Conservation (phyloP, 2,329 filamentous ascomycete species). For the Colletotrichum magnum region DNA sequence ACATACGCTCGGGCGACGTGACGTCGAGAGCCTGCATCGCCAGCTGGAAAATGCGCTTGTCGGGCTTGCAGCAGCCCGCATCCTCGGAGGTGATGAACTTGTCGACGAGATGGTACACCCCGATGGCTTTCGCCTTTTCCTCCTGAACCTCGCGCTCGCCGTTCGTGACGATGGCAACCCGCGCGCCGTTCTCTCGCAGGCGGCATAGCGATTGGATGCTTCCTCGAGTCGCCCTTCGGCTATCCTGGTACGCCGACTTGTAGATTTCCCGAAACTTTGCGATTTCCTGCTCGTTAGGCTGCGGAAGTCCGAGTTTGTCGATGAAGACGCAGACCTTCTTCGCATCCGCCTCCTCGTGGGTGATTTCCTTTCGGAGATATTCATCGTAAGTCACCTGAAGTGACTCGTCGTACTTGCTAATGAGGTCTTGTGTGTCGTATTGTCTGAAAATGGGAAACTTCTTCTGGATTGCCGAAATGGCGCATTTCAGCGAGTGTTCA, state of each 20-base stretch:
- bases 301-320: background rate
- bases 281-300: background rate
- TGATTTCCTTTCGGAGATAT: conserved; percentile 11
- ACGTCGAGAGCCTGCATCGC: background rate
- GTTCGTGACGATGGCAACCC: conserved; percentile 20
- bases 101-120: conserved; percentile 19
- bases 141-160: conserved; percentile 12
- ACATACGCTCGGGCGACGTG: background rate
- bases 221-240: conserved; percentile 7
- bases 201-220: background rate
- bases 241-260: background rate
- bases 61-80: conserved; percentile 14
- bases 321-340: conserved; percentile 1
- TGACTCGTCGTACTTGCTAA: conserved; percentile 7
- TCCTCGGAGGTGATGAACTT: conserved; percentile 23
- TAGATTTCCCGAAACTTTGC: conserved; percentile 15
- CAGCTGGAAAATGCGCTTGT: background rate
- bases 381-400: conserved; percentile 17
- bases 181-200: conserved; percentile 6
- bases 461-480: conserved; percentile 4
- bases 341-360: conserved; percentile 2
- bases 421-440: background rate
- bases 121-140: conserved; percentile 13
- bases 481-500: conserved; percentile 3
- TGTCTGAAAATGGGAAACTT: background rate